phyloP scores from a whole-genome alignment of 306 rosid genomes.

The Trifolium dubium region DNA sequence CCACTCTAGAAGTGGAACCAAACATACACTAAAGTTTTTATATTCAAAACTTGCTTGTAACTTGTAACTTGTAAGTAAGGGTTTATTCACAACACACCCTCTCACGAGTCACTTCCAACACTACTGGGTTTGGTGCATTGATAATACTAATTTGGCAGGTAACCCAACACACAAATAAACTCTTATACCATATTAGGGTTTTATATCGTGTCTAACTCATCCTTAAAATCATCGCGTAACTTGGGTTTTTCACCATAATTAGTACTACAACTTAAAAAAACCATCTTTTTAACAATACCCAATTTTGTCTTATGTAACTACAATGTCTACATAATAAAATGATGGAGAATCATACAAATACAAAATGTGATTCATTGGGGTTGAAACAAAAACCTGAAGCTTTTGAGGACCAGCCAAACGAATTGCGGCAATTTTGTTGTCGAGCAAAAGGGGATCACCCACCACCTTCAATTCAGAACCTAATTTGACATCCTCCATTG shows the following conservation, averaged over 20 bases:
- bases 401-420: conserved; percentile 62
- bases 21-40: no score
- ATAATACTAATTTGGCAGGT: no score
- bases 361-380: background rate
- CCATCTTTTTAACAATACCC: background rate
- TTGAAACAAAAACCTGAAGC: conserved; percentile 58
- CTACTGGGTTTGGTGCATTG: no score
- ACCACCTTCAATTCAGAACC: conserved; percentile 46
- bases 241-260: no score
- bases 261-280: background rate
- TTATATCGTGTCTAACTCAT: background rate
- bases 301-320: conserved; percentile 13
- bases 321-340: background rate
- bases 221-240: no score
- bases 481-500: conserved; percentile 50
- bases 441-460: conserved; percentile 50
- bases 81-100: no score
- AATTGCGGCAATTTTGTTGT: conserved; percentile 58
- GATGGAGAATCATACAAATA: background rate
- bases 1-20: no score
- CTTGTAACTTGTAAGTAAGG: no score
- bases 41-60: no score
- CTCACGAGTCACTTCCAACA: no score
- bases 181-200: no score
- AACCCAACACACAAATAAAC: no score